These are phyloP conservation scores for Juncus effusus DNA, from an alignment of 176 grass and related monocot species.

Conservation along the genomic window DNA sequence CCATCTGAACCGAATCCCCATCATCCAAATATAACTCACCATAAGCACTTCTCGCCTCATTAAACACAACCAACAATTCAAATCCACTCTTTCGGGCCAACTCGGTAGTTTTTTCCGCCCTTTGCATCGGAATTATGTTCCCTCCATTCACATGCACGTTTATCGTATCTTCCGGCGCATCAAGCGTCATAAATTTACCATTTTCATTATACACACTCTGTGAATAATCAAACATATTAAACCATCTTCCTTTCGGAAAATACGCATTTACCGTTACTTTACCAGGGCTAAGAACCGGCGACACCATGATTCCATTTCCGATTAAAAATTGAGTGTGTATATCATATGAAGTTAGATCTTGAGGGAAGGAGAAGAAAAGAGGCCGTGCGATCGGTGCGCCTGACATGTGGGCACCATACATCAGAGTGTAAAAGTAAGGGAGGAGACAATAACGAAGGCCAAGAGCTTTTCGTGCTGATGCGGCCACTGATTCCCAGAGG, in stretches of 20 bases:
- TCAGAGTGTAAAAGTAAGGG: constrained; percentile 72
- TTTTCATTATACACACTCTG: neutral
- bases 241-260: constrained; percentile 69
- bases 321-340: constrained; percentile 62
- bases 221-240: constrained; percentile 51
- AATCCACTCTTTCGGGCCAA: constrained; percentile 36
- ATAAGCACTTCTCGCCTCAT: constrained; percentile 26
- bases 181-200: constrained; percentile 38
- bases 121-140: constrained; percentile 50
- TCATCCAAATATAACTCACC: constrained; percentile 76
- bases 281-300: constrained; percentile 42
- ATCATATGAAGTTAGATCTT: constrained; percentile 42
- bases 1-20: constrained; percentile 68
- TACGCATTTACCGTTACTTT: constrained; percentile 49
- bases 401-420: constrained; percentile 58
- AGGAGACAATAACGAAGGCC: constrained; percentile 67
- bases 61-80: constrained; percentile 53
- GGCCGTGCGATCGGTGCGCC: constrained; percentile 69
- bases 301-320: constrained; percentile 58
- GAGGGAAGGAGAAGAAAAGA: constrained; percentile 83
- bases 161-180: constrained; percentile 44
- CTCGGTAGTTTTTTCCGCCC: constrained; percentile 36
- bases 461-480: constrained; percentile 57
- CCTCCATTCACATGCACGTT: constrained; percentile 65
- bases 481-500: constrained; percentile 57